Evolutionary conservation across 768 basidiomycete genomes (phyloP).

Genomic region (Termitomyces sp.): DNA sequence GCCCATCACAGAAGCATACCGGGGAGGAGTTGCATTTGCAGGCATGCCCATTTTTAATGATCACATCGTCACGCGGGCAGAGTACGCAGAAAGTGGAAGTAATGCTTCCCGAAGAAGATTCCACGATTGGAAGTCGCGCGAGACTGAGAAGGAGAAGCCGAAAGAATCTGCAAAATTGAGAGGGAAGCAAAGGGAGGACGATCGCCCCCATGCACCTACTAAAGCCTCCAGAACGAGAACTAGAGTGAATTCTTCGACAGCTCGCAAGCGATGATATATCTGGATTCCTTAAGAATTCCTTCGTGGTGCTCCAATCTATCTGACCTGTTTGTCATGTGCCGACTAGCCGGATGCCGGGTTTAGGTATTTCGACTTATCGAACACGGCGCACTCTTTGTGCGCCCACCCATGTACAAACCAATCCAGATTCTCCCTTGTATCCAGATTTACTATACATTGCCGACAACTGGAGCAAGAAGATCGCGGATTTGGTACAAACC

Average conservation of each 20-base stretch:
- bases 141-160: slow-evolving; percentile 27
- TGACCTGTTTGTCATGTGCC: not conserved
- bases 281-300: not conserved
- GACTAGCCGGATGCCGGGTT: not conserved
- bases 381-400: not conserved
- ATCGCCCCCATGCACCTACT: slow-evolving; percentile 19
- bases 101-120: slow-evolving; percentile 73
- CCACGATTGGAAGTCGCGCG: slow-evolving; percentile 47
- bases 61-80: slow-evolving; percentile 64
- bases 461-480: not conserved
- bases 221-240: slow-evolving; percentile 16
- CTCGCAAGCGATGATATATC: slow-evolving; percentile 12
- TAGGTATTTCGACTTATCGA: not conserved
- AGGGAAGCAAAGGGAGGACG: slow-evolving; percentile 28
- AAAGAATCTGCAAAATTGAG: slow-evolving; percentile 23
- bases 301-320: not conserved
- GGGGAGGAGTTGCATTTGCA: slow-evolving; percentile 54
- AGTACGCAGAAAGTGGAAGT: slow-evolving; percentile 83
- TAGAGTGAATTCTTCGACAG: slow-evolving; percentile 9
- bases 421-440: not conserved
- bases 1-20: slow-evolving; percentile 62
- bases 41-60: slow-evolving; percentile 42
- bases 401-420: not conserved
- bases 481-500: not conserved
- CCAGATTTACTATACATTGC: not conserved